Evolutionary conservation across 345 rosid species (phyloP).

Genomic region (Eutrema heterophyllum): DNA sequence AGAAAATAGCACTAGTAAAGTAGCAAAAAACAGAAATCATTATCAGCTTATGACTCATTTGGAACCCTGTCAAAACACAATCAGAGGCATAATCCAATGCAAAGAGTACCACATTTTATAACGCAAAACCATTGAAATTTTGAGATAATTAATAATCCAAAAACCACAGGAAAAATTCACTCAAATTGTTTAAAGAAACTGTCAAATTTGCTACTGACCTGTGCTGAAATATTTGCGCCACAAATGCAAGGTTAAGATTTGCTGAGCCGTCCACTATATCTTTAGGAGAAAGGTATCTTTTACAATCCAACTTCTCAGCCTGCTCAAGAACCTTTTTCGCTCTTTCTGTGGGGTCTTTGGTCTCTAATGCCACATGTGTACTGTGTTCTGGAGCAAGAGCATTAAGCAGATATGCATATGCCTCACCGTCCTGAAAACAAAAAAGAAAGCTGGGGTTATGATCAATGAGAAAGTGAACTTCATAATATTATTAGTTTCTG

Average conservation of each 20-base stretch:
- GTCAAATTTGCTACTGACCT: constrained; percentile 45
- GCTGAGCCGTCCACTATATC: constrained; percentile 96
- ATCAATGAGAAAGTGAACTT: constrained; percentile 4
- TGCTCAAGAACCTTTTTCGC: constrained; percentile 82
- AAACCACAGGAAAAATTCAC: background rate
- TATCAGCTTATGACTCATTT: constrained; percentile 2
- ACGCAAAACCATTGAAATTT: background rate
- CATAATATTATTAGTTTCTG: background rate
- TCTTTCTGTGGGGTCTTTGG: constrained; percentile 64
- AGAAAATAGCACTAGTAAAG: constrained; percentile 13
- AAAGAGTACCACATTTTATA: background rate
- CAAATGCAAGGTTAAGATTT: constrained; percentile 97
- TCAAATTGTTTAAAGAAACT: background rate
- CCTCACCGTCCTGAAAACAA: constrained; percentile 82
- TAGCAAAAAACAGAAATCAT: background rate
- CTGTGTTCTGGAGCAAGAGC: constrained; percentile 92
- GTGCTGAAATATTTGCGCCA: constrained; percentile 90
- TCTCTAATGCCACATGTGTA: constrained; percentile 42
- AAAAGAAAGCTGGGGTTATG: constrained; percentile 12
- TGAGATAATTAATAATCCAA: background rate
- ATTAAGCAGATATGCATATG: constrained; percentile 88
- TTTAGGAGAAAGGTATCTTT: constrained; percentile 73
- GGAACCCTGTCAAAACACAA: background rate
- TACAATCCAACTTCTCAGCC: constrained; percentile 96
- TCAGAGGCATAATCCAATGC: background rate